Conservation (phyloP, 2,329 filamentous ascomycete genomes). For the Aspergillus caelatus region DNA sequence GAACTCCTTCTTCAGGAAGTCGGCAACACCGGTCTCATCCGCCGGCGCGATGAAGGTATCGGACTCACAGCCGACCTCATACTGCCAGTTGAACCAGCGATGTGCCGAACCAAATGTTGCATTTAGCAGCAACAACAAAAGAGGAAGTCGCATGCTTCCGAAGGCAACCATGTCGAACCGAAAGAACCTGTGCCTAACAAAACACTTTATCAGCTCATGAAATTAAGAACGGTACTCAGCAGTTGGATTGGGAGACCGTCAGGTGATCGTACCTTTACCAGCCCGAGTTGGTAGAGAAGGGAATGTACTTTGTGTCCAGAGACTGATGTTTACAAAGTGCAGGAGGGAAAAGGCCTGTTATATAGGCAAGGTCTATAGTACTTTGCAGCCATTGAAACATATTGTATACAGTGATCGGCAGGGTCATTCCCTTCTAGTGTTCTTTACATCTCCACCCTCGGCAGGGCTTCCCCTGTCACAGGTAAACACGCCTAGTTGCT, state of each 20-base stretch:
- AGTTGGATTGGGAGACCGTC: background rate
- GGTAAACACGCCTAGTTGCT: background rate
- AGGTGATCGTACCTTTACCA: background rate
- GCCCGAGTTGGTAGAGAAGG: background rate
- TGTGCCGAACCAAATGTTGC: slow-evolving; percentile 9
- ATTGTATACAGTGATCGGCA: slow-evolving; percentile 1
- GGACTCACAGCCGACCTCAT: slow-evolving; percentile 21
- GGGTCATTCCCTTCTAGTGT: background rate
- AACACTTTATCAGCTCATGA: background rate
- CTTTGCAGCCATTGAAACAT: background rate
- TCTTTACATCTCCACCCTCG: background rate
- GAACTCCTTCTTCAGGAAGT: slow-evolving; percentile 19
- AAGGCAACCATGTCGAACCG: background rate
- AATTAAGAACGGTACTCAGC: background rate
- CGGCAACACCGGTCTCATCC: slow-evolving; percentile 12
- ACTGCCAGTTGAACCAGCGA: slow-evolving; percentile 25
- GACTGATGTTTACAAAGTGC: background rate
- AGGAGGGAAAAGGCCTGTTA: background rate
- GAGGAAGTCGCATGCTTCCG: background rate
- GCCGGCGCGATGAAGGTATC: slow-evolving; percentile 17
- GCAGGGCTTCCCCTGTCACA: background rate
- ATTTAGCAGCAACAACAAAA: background rate
- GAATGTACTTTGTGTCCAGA: background rate
- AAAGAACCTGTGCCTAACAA: background rate
- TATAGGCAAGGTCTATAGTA: background rate